Conservation (phyloP, 768 basidiomycete species). For the Amanita rimosa region DNA sequence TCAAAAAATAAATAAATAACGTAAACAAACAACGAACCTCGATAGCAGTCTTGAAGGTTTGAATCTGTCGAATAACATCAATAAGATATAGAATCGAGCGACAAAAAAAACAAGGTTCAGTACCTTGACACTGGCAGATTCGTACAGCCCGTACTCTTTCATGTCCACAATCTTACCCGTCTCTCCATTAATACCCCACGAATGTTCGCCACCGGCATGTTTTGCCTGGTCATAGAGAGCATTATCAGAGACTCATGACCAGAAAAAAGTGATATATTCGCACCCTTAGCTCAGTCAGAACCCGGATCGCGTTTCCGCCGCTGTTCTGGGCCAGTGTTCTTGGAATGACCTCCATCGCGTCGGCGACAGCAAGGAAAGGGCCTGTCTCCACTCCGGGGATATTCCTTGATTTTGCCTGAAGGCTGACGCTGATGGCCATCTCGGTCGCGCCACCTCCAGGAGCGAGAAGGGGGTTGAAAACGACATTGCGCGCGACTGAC, state of each 20-base stretch:
- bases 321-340: slow-evolving; percentile 90
- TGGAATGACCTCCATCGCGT: slow-evolving; percentile 97
- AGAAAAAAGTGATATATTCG: slow-evolving; percentile 15
- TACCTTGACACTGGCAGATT: slow-evolving; percentile 93
- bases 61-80: slow-evolving; percentile 40
- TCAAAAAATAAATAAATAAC: not conserved
- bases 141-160: slow-evolving; percentile 88
- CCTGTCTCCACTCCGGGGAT: slow-evolving; percentile 85
- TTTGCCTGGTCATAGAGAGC: slow-evolving; percentile 54
- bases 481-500: slow-evolving; percentile 92
- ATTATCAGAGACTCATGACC: not conserved
- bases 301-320: slow-evolving; percentile 90
- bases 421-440: slow-evolving; percentile 90
- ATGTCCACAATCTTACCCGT: slow-evolving; percentile 95
- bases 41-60: slow-evolving; percentile 94
- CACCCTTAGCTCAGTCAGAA: slow-evolving; percentile 87
- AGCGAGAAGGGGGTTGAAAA: slow-evolving; percentile 89
- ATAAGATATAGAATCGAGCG: not conserved
- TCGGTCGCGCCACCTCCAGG: slow-evolving; percentile 97
- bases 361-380: slow-evolving; percentile 86
- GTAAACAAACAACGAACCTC: slow-evolving; percentile 30
- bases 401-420: slow-evolving; percentile 64
- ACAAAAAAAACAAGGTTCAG: not conserved
- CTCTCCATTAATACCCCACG: slow-evolving; percentile 94
- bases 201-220: slow-evolving; percentile 82